Base-by-base conservation (phyloP, 2,329 filamentous ascomycete species). In the Diaporthe australafricana region DNA sequence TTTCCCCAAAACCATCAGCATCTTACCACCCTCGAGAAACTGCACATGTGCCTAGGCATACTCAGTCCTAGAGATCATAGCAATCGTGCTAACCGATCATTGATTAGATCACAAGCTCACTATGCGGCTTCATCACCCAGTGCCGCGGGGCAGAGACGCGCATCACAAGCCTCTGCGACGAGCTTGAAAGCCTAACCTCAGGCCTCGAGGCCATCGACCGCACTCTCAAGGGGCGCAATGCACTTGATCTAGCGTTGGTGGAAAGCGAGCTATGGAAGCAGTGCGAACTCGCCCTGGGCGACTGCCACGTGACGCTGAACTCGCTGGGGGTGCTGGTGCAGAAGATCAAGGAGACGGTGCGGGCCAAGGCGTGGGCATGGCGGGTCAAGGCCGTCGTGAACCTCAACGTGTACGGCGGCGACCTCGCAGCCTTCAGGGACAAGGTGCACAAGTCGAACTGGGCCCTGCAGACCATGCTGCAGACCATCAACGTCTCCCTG, bases 391-490 rank as follows among this genome's bases (percentile, higher is more conserved):
- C 66, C 2, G 71, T 72, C 25, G 60, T 75, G 14, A 72, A 77
- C 17, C 66, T 78, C 50, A 74, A 69, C 20, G 50, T 74, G 5
- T 71, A 76, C 47, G 72, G 75, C 27, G 52, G 47, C 40, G 75
- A 76, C 0, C 60, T 79, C 11, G 57, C 69, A 14, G 70, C 72
- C 0, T 75, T 76, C 56, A 73, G 74, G 14, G 78, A 79, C 70
- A 77, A 75, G 60, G 75, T 79, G 40, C 74, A 77, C 57, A 76
- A 78, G 67, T 77, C 75, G 16, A 79, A 78, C 25, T 76, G 73
- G 52, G 76, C 76, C 3, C 66, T 79, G 47, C 77, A 79, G 65
- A 79, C 77, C 2, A 77, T 78, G 53, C 68, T 78, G 2, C 75
- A 76, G 32, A 75, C 77, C 7, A 77, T 79, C 57, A 75, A 70